phyloP scores from a whole-genome alignment of 805 yeast genomes.

The Lachancea fermentati region DNA sequence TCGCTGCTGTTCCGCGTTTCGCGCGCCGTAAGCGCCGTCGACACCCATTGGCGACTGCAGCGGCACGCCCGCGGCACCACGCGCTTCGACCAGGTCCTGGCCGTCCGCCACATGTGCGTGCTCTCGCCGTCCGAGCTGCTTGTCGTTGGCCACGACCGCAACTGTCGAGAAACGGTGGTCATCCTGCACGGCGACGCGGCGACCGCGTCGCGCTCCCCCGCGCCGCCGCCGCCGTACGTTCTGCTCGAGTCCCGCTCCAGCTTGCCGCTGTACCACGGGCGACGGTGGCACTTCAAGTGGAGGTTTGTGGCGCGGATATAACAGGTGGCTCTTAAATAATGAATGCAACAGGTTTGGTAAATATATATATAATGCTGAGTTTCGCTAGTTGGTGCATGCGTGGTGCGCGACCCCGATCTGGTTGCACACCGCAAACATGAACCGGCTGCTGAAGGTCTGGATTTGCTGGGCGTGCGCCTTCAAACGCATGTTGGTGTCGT shows the following conservation, averaged over 20 bases:
- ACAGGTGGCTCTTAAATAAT: background rate
- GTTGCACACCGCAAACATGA: slow-evolving; percentile 30
- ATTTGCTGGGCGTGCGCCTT: slow-evolving; percentile 40
- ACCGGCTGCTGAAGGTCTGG: slow-evolving; percentile 31
- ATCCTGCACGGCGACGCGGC: slow-evolving; percentile 1
- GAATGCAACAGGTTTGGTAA: slow-evolving; percentile 3
- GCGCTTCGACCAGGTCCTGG: slow-evolving; percentile 1
- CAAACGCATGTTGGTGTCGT: slow-evolving; percentile 66
- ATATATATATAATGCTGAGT: background rate
- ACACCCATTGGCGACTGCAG: slow-evolving; percentile 6
- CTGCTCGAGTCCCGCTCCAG: slow-evolving; percentile 3
- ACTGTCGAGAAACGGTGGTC: background rate
- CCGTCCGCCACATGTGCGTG: background rate
- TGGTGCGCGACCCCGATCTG: slow-evolving; percentile 19
- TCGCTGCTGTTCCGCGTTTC: background rate
- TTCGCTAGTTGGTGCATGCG: slow-evolving; percentile 19
- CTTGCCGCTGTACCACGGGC: slow-evolving; percentile 4
- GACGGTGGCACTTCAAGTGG: slow-evolving; percentile 8
- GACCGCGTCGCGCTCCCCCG: too few relatives aligned
- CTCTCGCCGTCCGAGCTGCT: slow-evolving; percentile 4
- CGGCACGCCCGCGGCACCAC: background rate
- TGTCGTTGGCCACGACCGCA: slow-evolving; percentile 1
- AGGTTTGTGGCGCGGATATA: background rate
- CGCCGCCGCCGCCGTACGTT: too few relatives aligned
- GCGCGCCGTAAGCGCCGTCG: slow-evolving; percentile 3